These are phyloP conservation scores for Globisporangium radiosum DNA, from an alignment of 352 stramenopile genomes.

Conservation along the genomic window DNA sequence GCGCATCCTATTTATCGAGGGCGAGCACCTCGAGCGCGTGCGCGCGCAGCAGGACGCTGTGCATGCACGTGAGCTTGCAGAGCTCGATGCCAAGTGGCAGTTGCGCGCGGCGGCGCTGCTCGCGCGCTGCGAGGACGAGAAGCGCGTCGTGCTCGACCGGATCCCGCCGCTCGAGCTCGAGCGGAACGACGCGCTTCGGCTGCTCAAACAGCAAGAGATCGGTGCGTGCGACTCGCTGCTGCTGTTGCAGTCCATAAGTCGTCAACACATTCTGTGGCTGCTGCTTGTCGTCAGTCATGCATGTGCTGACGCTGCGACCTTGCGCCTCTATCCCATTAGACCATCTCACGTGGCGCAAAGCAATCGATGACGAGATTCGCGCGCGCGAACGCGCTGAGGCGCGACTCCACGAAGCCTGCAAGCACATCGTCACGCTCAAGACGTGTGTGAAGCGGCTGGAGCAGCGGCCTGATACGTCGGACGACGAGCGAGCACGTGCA, in stretches of 20 bases:
- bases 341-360: slow-evolving; percentile 6
- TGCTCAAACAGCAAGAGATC: slow-evolving; percentile 25
- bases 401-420: slow-evolving; percentile 29
- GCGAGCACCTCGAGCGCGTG: slow-evolving; percentile 18
- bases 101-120: slow-evolving; percentile 15
- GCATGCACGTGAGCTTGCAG: slow-evolving; percentile 21
- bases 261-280: too few species aligned
- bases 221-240: background rate
- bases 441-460: slow-evolving; percentile 19
- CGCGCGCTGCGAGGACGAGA: slow-evolving; percentile 18
- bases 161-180: slow-evolving; percentile 33
- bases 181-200: slow-evolving; percentile 21
- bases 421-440: slow-evolving; percentile 41
- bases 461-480: slow-evolving; percentile 9
- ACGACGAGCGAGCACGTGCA: slow-evolving; percentile 12
- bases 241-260: background rate
- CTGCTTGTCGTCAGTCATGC: too few species aligned
- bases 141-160: slow-evolving; percentile 19
- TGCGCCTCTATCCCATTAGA: background rate
- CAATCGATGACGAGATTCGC: slow-evolving; percentile 9
- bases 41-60: slow-evolving; percentile 13
- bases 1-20: slow-evolving; percentile 22
- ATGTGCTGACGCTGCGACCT: too few species aligned
- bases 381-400: slow-evolving; percentile 15
- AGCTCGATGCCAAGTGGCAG: slow-evolving; percentile 19